Conservation (phyloP, 2,329 filamentous ascomycete species). For the Monosporascus sp. region DNA sequence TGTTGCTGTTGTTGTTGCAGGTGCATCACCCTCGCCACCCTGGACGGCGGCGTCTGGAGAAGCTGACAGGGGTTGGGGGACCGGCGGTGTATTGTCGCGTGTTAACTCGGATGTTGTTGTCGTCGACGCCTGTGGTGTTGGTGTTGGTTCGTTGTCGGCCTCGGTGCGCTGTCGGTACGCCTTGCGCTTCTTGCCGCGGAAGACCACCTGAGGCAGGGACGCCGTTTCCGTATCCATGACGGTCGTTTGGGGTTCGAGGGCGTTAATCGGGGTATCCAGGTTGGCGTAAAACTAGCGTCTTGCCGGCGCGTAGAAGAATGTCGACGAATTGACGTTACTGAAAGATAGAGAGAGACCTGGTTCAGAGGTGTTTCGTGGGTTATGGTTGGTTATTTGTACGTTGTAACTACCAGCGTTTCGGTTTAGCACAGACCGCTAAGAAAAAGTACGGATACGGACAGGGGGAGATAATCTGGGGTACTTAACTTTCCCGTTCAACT, state of each 20-base stretch:
- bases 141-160: slow-evolving; percentile 20
- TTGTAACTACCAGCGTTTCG: too few relatives aligned
- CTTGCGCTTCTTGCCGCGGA: slow-evolving; percentile 59
- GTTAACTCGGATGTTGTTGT: slow-evolving; percentile 1
- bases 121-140: slow-evolving; percentile 2
- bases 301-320: too few relatives aligned
- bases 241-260: background rate
- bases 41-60: background rate
- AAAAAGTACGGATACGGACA: too few relatives aligned
- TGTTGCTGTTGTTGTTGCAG: slow-evolving; percentile 6
- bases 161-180: slow-evolving; percentile 47
- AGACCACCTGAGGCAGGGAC: slow-evolving; percentile 36
- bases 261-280: background rate
- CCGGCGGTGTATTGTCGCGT: background rate
- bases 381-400: too few relatives aligned
- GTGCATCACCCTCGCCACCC: background rate
- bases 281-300: too few relatives aligned
- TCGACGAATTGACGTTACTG: too few relatives aligned
- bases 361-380: too few relatives aligned
- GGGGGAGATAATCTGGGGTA: too few relatives aligned
- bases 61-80: background rate
- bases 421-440: too few relatives aligned
- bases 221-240: slow-evolving; percentile 18
- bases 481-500: too few relatives aligned
- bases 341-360: too few relatives aligned